These are phyloP conservation scores for Clitoria ternatea DNA, from an alignment of 306 rosid genomes.

Conservation along the genomic window DNA sequence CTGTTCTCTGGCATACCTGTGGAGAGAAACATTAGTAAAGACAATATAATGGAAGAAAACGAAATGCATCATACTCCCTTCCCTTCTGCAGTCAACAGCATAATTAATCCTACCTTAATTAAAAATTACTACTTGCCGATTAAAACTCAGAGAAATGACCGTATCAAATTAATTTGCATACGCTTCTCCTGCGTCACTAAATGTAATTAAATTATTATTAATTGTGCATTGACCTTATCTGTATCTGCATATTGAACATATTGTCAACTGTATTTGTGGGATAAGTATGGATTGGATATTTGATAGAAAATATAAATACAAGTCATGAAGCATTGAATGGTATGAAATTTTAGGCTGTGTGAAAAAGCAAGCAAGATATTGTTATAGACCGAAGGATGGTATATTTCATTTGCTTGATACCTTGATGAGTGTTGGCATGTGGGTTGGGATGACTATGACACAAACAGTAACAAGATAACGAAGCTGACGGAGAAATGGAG, in stretches of 20 bases:
- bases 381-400: conserved; percentile 1
- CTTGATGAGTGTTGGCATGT: conserved; percentile 28
- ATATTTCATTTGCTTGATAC: conserved; percentile 20
- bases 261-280: neutral
- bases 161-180: conserved; percentile 6
- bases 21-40: conserved; percentile 21
- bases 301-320: neutral
- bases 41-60: conserved; percentile 23
- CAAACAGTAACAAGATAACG: conserved; percentile 18
- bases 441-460: conserved; percentile 41
- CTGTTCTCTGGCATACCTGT: conserved; percentile 20
- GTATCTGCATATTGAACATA: neutral
- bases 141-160: neutral
- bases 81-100: conserved; percentile 3
- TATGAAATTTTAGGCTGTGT: neutral
- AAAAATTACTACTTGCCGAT: neutral
- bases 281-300: neutral
- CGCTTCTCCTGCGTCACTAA: conserved; percentile 26
- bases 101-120: conserved; percentile 1
- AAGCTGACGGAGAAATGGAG: conserved; percentile 5
- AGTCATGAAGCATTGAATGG: neutral
- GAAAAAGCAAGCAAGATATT: conserved; percentile 21
- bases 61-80: conserved; percentile 26
- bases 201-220: conserved; percentile 21
- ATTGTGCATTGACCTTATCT: conserved; percentile 14